Evolutionary conservation across 2,329 filamentous ascomycete species (phyloP).

Genomic region (Fusarium odoratissimum): DNA sequence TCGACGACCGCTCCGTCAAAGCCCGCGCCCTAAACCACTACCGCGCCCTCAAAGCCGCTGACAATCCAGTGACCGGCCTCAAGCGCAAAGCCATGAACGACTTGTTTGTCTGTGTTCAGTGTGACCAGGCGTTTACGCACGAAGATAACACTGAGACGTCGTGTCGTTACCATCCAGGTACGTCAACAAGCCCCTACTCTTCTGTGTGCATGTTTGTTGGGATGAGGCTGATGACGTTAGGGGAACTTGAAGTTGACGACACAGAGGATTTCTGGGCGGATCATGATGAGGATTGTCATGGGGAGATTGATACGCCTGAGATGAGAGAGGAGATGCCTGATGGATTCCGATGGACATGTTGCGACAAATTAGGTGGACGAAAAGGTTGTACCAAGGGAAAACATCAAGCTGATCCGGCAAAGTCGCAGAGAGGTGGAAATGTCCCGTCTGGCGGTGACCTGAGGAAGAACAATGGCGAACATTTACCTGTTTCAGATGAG

Average conservation of each 20-base stretch:
- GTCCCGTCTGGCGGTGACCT: conserved; percentile 14
- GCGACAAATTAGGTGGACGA: background rate
- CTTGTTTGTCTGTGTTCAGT: conserved; percentile 31
- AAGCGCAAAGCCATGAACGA: conserved; percentile 38
- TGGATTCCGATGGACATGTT: conserved; percentile 15
- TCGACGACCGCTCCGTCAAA: conserved; percentile 5
- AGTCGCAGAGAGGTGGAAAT: conserved; percentile 11
- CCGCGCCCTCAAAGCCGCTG: background rate
- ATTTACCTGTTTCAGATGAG: background rate
- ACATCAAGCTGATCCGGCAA: conserved; percentile 8
- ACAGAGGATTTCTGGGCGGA: conserved; percentile 10
- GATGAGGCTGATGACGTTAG: background rate
- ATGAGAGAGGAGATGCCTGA: conserved; percentile 19
- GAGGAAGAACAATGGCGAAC: conserved; percentile 7
- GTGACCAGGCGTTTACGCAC: conserved; percentile 6
- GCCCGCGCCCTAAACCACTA: conserved; percentile 14
- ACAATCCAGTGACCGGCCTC: background rate
- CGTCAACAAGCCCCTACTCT: background rate
- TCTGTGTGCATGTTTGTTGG: background rate
- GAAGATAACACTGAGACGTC: conserved; percentile 22
- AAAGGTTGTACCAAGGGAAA: conserved; percentile 15
- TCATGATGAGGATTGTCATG: conserved; percentile 16
- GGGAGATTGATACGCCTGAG: conserved; percentile 10
- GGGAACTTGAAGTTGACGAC: conserved; percentile 8
- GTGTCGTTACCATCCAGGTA: conserved; percentile 27